These are phyloP conservation scores for Colletotrichum musae DNA, from an alignment of 2,329 filamentous ascomycete species.

Conservation along the genomic window DNA sequence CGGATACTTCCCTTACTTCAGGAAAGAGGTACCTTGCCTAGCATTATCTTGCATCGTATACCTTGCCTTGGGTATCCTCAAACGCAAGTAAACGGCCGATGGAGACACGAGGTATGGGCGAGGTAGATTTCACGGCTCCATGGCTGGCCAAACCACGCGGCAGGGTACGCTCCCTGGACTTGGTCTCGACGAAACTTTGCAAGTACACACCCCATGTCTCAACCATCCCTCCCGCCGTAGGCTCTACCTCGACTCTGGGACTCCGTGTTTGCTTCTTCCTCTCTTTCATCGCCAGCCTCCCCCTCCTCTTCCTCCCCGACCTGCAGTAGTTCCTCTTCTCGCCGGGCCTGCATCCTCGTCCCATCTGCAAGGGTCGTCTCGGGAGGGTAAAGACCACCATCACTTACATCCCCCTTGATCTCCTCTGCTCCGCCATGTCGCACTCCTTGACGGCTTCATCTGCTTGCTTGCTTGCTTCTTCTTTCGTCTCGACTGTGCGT, in stretches of 20 bases:
- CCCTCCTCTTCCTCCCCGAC: constrained; percentile 18
- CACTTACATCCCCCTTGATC: constrained; percentile 11
- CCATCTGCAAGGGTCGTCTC: constrained; percentile 36
- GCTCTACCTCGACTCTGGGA: constrained; percentile 27
- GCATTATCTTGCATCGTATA: too few relatives aligned
- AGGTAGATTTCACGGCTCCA: constrained; percentile 4
- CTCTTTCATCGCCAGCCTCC: constrained; percentile 17
- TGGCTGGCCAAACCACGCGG: constrained; percentile 6
- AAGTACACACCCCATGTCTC: constrained; percentile 13
- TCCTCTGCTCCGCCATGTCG: constrained; percentile 4
- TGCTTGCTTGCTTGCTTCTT: constrained; percentile 37
- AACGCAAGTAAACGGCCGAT: not conserved
- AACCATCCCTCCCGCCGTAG: not conserved
- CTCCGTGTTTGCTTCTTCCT: constrained; percentile 31
- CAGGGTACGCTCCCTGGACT: constrained; percentile 16
- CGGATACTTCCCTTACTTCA: too few relatives aligned
- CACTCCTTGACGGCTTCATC: constrained; percentile 13
- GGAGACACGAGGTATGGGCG: not conserved
- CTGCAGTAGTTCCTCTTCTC: constrained; percentile 28
- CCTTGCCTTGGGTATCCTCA: too few relatives aligned
- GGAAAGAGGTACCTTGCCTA: too few relatives aligned
- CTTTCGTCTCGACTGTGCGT: not conserved
- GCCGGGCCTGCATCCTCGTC: constrained; percentile 23
- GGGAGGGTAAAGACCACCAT: constrained; percentile 15
- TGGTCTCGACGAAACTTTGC: constrained; percentile 13